These are phyloP conservation scores for Geotrichum histeridarum DNA, from an alignment of 1,139 yeast species.

Conservation along the genomic window DNA sequence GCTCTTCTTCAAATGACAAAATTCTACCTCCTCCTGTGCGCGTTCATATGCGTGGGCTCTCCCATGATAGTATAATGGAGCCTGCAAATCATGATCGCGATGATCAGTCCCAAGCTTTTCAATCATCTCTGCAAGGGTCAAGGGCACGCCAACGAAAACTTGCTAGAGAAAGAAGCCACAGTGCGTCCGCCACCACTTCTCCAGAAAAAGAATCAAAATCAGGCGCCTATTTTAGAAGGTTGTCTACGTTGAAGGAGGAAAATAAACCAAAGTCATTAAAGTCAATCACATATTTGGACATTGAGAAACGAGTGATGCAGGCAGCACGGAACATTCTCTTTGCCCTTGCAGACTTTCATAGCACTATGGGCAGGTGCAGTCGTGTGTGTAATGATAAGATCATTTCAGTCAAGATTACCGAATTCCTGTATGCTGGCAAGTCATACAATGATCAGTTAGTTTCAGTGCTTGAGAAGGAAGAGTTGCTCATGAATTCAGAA, in stretches of 20 bases:
- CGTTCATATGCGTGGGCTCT: constrained; percentile 23
- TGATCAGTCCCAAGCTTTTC: constrained; percentile 6
- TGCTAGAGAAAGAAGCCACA: constrained; percentile 20
- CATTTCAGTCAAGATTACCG: constrained; percentile 15
- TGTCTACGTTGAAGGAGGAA: constrained; percentile 54
- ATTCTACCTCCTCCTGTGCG: constrained; percentile 3
- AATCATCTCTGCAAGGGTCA: background rate
- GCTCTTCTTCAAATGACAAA: background rate
- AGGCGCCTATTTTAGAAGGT: constrained; percentile 62
- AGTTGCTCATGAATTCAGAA: constrained; percentile 8
- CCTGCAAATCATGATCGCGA: constrained; percentile 13
- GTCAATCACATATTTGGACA: constrained; percentile 13
- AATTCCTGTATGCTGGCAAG: constrained; percentile 18
- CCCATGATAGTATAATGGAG: constrained; percentile 25
- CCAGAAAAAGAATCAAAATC: constrained; percentile 33
- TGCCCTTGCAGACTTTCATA: constrained; percentile 61
- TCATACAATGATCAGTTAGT: constrained; percentile 26
- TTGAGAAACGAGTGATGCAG: constrained; percentile 30
- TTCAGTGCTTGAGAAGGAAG: constrained; percentile 26
- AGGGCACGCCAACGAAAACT: constrained; percentile 2
- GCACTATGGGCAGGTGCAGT: constrained; percentile 60
- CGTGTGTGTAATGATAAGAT: constrained; percentile 64
- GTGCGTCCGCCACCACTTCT: constrained; percentile 22
- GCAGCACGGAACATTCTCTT: constrained; percentile 39
- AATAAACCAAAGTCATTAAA: constrained; percentile 16